phyloP scores from a whole-genome alignment of 306 rosid genomes.

The Aeschynomene evenia region DNA sequence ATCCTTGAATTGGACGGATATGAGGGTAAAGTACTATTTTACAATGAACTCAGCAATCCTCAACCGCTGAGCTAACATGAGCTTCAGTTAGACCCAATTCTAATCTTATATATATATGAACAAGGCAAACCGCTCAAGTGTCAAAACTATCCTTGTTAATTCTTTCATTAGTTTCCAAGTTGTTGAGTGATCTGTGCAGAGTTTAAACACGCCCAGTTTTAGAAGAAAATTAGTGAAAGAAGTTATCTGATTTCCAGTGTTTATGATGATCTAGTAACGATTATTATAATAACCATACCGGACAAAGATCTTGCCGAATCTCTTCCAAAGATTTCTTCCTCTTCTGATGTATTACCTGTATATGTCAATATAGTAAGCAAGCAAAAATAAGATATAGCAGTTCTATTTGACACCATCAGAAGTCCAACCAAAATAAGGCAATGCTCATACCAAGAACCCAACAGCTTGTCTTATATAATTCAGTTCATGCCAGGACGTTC shows the following conservation, averaged over 20 bases:
- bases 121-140: not conserved
- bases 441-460: constrained; percentile 83
- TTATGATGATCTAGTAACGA: not conserved
- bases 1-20: not conserved
- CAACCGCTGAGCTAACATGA: not conserved
- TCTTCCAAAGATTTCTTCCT: constrained; percentile 88
- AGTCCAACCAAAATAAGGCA: constrained; percentile 11
- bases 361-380: constrained; percentile 32
- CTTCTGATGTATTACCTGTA: constrained; percentile 95
- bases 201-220: not conserved
- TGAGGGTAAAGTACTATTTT: not conserved
- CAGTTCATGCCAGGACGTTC: constrained; percentile 97
- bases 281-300: constrained; percentile 54
- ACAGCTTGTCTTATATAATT: constrained; percentile 95
- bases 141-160: not conserved
- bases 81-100: not conserved
- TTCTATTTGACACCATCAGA: not conserved
- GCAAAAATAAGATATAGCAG: constrained; percentile 22
- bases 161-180: not conserved
- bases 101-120: not conserved
- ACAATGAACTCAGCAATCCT: not conserved
- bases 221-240: not conserved
- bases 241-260: not conserved
- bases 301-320: constrained; percentile 92
- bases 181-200: not conserved